Conservation (phyloP, 2,329 filamentous ascomycete species). For the Epichloe glyceriae region DNA sequence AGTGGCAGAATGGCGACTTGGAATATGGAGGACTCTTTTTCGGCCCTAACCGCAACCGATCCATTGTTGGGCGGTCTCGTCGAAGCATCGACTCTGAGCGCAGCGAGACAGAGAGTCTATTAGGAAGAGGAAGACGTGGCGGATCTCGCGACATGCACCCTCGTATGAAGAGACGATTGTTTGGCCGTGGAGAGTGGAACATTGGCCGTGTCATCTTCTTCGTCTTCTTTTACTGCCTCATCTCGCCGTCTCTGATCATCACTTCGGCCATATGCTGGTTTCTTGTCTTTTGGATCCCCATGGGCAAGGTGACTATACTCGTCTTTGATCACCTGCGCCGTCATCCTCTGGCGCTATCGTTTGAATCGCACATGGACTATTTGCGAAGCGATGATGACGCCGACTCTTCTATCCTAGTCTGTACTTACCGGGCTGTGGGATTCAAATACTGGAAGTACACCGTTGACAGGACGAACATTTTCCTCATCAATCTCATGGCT, state of each 20-base stretch:
- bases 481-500: conserved; percentile 91
- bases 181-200: conserved; percentile 93
- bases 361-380: conserved; percentile 73
- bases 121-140: conserved; percentile 48
- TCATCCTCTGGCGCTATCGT: conserved; percentile 83
- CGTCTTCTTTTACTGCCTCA: conserved; percentile 84
- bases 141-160: conserved; percentile 28
- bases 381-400: conserved; percentile 58
- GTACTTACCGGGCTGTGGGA: conserved; percentile 92
- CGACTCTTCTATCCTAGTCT: conserved; percentile 78
- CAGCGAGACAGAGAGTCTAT: conserved; percentile 79
- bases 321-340: conserved; percentile 84
- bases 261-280: conserved; percentile 91
- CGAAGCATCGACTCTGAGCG: conserved; percentile 75
- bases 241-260: conserved; percentile 73
- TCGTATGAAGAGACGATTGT: conserved; percentile 65
- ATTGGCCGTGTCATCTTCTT: conserved; percentile 92
- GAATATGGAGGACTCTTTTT: conserved; percentile 96
- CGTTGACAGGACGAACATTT: conserved; percentile 95
- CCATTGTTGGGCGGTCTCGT: conserved; percentile 73
- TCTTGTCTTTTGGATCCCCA: conserved; percentile 93
- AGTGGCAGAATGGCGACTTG: conserved; percentile 95
- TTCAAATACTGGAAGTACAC: conserved; percentile 99
- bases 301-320: conserved; percentile 89
- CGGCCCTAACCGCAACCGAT: conserved; percentile 64